Base-by-base conservation (phyloP, 805 yeast genomes). In the Metschnikowia shivogae region DNA sequence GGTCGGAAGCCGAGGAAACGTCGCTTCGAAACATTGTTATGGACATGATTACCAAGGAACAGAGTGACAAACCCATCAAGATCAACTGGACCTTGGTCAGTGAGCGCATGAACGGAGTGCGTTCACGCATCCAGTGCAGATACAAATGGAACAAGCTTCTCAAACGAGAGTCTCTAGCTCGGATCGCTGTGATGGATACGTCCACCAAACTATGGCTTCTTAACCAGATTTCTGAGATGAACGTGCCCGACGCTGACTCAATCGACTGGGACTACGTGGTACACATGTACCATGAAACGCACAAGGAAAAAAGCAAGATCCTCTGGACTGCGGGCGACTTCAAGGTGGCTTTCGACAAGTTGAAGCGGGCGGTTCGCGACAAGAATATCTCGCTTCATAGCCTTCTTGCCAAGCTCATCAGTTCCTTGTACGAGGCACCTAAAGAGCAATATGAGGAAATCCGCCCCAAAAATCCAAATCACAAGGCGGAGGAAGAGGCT, bases 81-180 rank as follows among this genome's bases (percentile, higher is more conserved):
- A 81, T 90, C 44, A 92, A 92, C 62, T 92, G 98, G 97, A 90
- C 97, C 0, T 70, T 81, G 5, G 95, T 92, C 3, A 82, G 92
- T 58, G 98, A 92, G 61, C 71, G 78, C 40, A 89, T 92, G 95
- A 83, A 87, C 29, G 97, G 97, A 3, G 72, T 80, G 1, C 76
- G 98, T 50, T 86, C 96, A 1, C 75, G 98, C 55, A 90, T 92
- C 52, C 98, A 92, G 65, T 90, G 97, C 62, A 78, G 98, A 47
- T 92, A 92, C 65, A 92, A 92, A 62, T 92, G 97, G 97, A 85
- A 85, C 59, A 92, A 90, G 65, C 58, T 89, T 5, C 65, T 82
- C 43, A 82, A 80, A 56, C 71, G 85, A 47, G 84, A 82, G 49
- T 59, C 68, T 19, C 52, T 58, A 31, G 53, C 56, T n/a, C 54